Base-by-base conservation (phyloP, 2,329 filamentous ascomycete genomes). In the Diaporthe nobilis region DNA sequence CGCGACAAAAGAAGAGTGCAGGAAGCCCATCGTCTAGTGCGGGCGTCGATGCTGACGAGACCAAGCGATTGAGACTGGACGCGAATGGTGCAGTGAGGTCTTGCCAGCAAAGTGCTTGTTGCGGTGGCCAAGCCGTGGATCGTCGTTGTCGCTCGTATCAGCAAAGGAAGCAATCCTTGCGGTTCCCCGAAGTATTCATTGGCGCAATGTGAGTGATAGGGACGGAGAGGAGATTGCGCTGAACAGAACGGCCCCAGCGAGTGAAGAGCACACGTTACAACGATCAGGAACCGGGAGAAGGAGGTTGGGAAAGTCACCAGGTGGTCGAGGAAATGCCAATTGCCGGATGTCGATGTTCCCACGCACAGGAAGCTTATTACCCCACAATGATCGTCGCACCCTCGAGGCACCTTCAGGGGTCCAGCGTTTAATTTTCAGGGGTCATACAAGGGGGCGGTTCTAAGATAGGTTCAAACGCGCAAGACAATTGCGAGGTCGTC, bases 21-120 rank as follows among this genome's bases (percentile, higher is more conserved):
- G 49, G 28, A 72, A 39, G 15, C 47, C 34, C 73, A 77, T 75
- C 42, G 28, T 75, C 25, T 39, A 13, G 49, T 22, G 47, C 49
- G 17, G 31, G 6, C 20, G n/a, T 28, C 31, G 70, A 28, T 31
- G 39, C 55, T 51, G 17, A 49, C 53, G 57, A 42, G 75, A 22
- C 20, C 55, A 39, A 57, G n/a, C 37, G 63, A 61, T 25, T 28
- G 39, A 17, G 37, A 63, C 13, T 5, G 10, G n/a, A 37, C 34
- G 25, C 65, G n/a, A 31, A 13, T 22, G 13, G 61, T 44, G 25
- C 7, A 34, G 49, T n/a, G 22, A 63, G 47, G 10, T 28, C 10
- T 55, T 53, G 47, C 47, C 4, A 28, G 47, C 31, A 53, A 37
- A 39, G 28, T 34, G 61, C 42, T 67, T 34, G 61, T 47, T n/a